These are phyloP conservation scores for Ulmus americana DNA, from an alignment of 331 rosid genomes.

Conservation along the genomic window DNA sequence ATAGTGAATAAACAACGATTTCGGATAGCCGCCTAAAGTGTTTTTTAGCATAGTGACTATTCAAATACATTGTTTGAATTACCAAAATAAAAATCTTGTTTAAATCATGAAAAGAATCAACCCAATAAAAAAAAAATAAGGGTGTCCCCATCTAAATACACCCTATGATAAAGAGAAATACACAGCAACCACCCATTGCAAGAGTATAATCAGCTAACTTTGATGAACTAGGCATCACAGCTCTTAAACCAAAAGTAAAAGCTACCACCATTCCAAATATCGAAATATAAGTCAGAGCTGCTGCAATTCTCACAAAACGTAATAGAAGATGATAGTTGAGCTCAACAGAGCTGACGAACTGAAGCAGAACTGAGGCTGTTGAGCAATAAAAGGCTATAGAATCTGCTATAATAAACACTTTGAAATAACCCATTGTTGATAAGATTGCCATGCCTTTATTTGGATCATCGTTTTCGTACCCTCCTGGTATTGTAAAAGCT, in stretches of 20 bases:
- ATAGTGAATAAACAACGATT: too few relatives aligned
- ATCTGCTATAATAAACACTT: conserved; percentile 1
- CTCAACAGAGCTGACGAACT: conserved; percentile 10
- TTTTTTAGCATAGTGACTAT: too few relatives aligned
- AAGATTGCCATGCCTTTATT: not conserved
- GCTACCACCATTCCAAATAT: conserved; percentile 6
- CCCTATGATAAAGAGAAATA: not conserved
- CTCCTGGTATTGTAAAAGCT: conserved; percentile 7
- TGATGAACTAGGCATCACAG: conserved; percentile 1
- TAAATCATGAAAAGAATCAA: too few relatives aligned
- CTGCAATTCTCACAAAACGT: not conserved
- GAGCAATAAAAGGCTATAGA: conserved; percentile 3
- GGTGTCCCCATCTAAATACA: not conserved
- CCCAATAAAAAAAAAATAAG: too few relatives aligned
- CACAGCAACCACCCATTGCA: not conserved
- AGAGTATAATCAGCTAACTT: not conserved
- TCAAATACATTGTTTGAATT: too few relatives aligned
- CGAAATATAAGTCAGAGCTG: not conserved
- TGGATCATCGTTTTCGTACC: not conserved
- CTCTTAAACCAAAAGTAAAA: conserved; percentile 8
- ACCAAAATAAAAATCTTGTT: too few relatives aligned
- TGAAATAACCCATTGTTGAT: not conserved
- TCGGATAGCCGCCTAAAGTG: too few relatives aligned
- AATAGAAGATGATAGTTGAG: conserved; percentile 1
- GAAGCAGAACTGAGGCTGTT: not conserved